A percentile compares a stretch with the other conserved stretches of the same genome.
Conservation (phyloP, 2,329 filamentous ascomycete genomes). For the Neurospora sp. region DNA sequence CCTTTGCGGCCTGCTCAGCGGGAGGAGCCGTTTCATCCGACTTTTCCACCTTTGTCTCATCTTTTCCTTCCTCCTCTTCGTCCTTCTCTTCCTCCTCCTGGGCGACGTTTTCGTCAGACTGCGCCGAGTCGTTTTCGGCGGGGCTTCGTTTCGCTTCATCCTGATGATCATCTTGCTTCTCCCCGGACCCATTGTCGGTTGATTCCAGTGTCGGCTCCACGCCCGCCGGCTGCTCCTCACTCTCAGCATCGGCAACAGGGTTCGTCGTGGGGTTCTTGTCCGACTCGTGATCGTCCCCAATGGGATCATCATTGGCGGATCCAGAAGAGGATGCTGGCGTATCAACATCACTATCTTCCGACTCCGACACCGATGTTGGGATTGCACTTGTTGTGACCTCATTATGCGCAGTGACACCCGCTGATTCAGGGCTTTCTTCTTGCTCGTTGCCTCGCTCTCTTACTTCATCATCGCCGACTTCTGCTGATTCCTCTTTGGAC, state of each 20-base stretch:
- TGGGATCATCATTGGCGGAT: background rate
- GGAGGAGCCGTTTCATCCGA: constrained; percentile 4
- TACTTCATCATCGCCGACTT: background rate
- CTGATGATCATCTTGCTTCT: background rate
- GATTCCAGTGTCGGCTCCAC: background rate
- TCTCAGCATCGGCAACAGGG: background rate
- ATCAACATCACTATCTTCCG: background rate
- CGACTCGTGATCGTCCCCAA: background rate
- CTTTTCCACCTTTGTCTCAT: constrained; percentile 12
- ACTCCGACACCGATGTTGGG: background rate
- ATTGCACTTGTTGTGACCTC: background rate
- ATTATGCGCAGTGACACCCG: background rate
- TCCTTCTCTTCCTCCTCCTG: constrained; percentile 14
- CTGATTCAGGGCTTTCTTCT: constrained; percentile 4
- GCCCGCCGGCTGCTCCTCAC: background rate
- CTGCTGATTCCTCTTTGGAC: constrained; percentile 7
- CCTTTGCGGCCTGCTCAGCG: background rate
- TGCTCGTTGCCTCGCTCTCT: constrained; percentile 2
- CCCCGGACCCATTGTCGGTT: background rate
- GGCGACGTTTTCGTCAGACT: constrained; percentile 15
- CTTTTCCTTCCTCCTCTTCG: constrained; percentile 17
- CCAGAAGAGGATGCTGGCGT: background rate
- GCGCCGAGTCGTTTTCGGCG: background rate
- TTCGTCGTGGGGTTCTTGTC: background rate
- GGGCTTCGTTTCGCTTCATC: background rate